These are phyloP conservation scores for Dendrocalamus latiflorus DNA, from an alignment of 202 grass and related monocot genomes.

Conservation along the genomic window DNA sequence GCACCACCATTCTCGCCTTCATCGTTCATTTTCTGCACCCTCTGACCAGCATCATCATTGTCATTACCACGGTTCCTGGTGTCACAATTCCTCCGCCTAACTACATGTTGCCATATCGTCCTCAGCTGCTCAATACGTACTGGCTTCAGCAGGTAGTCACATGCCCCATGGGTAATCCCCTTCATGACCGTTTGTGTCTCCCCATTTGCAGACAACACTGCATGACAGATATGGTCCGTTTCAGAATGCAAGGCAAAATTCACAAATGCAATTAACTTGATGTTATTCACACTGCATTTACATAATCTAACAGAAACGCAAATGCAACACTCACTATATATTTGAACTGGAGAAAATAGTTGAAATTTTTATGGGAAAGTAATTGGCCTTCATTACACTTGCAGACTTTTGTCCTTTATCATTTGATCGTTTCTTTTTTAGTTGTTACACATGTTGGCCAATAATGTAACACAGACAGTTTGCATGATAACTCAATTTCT, in stretches of 20 bases:
- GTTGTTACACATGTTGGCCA: neutral
- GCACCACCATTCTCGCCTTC: conserved; percentile 45
- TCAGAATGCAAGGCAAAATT: neutral
- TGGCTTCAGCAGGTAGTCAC: conserved; percentile 94
- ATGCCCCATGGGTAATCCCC: conserved; percentile 86
- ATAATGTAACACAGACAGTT: neutral
- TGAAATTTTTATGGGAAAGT: conserved; percentile 13
- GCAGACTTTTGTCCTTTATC: neutral
- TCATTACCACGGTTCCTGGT: conserved; percentile 33
- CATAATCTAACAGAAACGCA: neutral
- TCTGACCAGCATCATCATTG: conserved; percentile 45
- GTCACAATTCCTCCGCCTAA: conserved; percentile 51
- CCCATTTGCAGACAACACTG: conserved; percentile 91
- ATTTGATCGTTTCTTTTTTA: neutral
- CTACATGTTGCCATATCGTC: conserved; percentile 90
- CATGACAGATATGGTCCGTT: conserved; percentile 28
- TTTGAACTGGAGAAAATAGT: conserved; percentile 1
- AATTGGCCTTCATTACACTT: conserved; percentile 1
- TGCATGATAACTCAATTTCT: neutral
- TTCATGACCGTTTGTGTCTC: conserved; percentile 87
- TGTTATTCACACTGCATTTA: neutral
- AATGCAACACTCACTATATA: neutral
- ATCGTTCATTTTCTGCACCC: conserved; percentile 13
- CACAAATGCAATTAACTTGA: neutral
- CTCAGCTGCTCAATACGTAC: conserved; percentile 81